These are phyloP conservation scores for Penstemon davidsonii DNA, from an alignment of 257 asterid genomes.

Conservation along the genomic window DNA sequence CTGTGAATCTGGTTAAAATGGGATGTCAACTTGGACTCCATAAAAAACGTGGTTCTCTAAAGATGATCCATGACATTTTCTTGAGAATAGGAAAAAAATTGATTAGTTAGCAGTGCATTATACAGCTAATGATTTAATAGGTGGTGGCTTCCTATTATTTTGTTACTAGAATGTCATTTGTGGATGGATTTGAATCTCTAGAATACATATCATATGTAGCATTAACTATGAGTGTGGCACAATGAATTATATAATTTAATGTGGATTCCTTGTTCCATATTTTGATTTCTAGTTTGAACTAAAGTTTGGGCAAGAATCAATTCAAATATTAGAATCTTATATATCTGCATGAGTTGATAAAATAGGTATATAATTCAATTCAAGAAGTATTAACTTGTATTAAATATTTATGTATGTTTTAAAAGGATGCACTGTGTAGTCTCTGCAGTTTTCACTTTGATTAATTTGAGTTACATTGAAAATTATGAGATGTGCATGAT, in stretches of 20 bases:
- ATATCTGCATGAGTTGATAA: no score
- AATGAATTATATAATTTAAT: no score
- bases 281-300: no score
- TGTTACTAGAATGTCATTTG: neutral
- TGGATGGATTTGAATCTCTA: neutral
- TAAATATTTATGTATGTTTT: neutral
- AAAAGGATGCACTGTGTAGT: neutral
- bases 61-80: neutral
- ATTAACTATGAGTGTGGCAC: neutral
- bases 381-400: neutral
- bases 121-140: no score
- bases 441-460: constrained; percentile 7
- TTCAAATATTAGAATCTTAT: no score
- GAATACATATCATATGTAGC: neutral
- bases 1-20: neutral
- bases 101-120: neutral
- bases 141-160: neutral
- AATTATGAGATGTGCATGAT: constrained; percentile 29
- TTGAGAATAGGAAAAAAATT: neutral
- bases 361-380: no score
- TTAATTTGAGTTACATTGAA: constrained; percentile 31
- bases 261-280: no score
- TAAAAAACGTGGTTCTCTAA: neutral
- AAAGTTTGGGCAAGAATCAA: no score
- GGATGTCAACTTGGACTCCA: neutral